Evolutionary conservation across 352 stramenopile species (phyloP).

Genomic region (Globisporangium paddicum): DNA sequence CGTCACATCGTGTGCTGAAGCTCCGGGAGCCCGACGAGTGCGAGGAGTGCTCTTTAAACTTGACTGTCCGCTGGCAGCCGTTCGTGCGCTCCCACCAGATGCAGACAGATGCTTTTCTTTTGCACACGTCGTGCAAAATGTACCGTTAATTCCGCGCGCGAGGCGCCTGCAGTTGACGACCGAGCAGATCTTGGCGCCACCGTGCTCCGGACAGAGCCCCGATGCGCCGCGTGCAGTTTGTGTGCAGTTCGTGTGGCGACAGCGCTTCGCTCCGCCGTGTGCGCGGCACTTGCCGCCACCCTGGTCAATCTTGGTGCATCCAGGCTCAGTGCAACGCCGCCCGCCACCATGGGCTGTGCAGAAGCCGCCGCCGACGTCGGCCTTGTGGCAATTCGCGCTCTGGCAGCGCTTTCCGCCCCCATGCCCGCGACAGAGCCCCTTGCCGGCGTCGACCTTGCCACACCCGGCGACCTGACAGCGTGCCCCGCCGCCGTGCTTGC

Average conservation of each 20-base stretch:
- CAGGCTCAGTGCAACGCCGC: constrained; percentile 54
- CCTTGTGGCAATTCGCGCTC: constrained; percentile 46
- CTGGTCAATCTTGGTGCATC: constrained; percentile 80
- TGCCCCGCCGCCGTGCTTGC: constrained; percentile 67
- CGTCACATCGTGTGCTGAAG: neutral
- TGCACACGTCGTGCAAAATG: constrained; percentile 35
- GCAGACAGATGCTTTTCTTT: constrained; percentile 13
- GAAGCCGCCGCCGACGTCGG: constrained; percentile 76
- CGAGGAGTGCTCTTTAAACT: neutral
- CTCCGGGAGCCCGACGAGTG: neutral
- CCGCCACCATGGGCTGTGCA: constrained; percentile 80
- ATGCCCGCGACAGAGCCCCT: constrained; percentile 65
- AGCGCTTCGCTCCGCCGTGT: constrained; percentile 68
- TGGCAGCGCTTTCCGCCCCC: constrained; percentile 74
- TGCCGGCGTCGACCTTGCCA: constrained; percentile 74
- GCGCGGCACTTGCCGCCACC: constrained; percentile 75
- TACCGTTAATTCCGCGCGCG: constrained; percentile 38
- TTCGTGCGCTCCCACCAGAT: neutral
- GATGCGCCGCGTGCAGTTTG: constrained; percentile 51
- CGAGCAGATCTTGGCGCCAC: constrained; percentile 51
- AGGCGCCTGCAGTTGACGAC: constrained; percentile 55
- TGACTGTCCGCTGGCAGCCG: neutral
- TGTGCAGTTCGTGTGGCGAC: constrained; percentile 39
- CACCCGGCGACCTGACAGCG: constrained; percentile 70
- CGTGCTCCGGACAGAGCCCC: constrained; percentile 66